Percentiles rank a stretch among this genome's conserved stretches.
These are phyloP conservation scores for Hypoxylon sp. DNA, from an alignment of 2,329 filamentous ascomycete species.

Conservation along the genomic window DNA sequence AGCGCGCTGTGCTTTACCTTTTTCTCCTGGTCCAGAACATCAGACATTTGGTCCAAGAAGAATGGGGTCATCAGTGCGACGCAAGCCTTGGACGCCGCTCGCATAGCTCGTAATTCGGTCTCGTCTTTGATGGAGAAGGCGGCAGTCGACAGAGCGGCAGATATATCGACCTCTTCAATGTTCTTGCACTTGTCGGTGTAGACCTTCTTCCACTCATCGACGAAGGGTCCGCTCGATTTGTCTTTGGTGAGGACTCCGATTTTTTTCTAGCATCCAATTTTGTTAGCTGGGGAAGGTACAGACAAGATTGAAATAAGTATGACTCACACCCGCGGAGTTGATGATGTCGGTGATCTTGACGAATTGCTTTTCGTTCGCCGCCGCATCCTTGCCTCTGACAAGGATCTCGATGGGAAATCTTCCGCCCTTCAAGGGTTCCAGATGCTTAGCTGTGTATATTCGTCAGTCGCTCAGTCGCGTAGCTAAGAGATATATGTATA, in stretches of 20 bases:
- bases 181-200: constrained; percentile 86
- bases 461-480: constrained; percentile 53
- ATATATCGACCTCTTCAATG: constrained; percentile 89
- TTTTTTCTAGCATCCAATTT: constrained; percentile 75
- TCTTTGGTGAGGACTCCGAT: constrained; percentile 90
- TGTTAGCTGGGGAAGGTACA: constrained; percentile 33
- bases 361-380: constrained; percentile 92
- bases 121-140: constrained; percentile 96
- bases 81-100: constrained; percentile 93
- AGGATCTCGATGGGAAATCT: constrained; percentile 94
- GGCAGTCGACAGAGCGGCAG: constrained; percentile 82
- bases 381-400: constrained; percentile 90
- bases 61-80: constrained; percentile 96
- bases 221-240: constrained; percentile 86
- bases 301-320: constrained; percentile 15
- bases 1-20: constrained; percentile 92
- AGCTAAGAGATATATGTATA: not conserved
- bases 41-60: constrained; percentile 98
- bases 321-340: constrained; percentile 85
- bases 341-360: constrained; percentile 86
- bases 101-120: constrained; percentile 91
- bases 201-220: constrained; percentile 94
- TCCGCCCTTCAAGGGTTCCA: constrained; percentile 91
- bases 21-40: constrained; percentile 94
- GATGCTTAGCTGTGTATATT: constrained; percentile 79